Evolutionary conservation across 768 basidiomycete genomes (phyloP).

Genomic region (Phylloporus arenicola): DNA sequence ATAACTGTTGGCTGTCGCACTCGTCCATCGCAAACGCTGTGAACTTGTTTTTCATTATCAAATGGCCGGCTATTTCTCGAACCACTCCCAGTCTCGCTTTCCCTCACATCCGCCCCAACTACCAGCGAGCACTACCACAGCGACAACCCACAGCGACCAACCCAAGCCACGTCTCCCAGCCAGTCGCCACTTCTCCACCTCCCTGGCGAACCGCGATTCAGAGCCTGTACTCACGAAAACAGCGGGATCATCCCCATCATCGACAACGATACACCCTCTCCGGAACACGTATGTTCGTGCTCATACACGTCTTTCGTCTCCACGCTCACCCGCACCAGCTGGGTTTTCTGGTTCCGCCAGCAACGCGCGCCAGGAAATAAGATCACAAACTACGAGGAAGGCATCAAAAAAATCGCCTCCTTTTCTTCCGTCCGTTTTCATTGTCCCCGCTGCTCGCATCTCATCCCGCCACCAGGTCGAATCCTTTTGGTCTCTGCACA

Average conservation of each 20-base stretch:
- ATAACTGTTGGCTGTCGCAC: slow-evolving; percentile 11
- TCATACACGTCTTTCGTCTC: slow-evolving; percentile 12
- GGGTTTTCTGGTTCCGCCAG: slow-evolving; percentile 91
- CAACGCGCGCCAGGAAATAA: slow-evolving; percentile 88
- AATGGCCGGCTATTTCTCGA: slow-evolving; percentile 79
- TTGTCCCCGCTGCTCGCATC: background rate
- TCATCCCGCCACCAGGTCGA: slow-evolving; percentile 57
- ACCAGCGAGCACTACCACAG: background rate
- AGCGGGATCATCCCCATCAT: slow-evolving; percentile 17
- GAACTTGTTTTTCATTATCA: slow-evolving; percentile 23
- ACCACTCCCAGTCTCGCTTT: slow-evolving; percentile 72
- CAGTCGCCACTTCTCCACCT: slow-evolving; percentile 74
- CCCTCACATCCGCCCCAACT: slow-evolving; percentile 43
- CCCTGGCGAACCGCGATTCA: slow-evolving; percentile 37
- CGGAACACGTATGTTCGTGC: slow-evolving; percentile 78
- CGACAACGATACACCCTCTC: slow-evolving; percentile 59
- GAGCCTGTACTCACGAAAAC: slow-evolving; percentile 39
- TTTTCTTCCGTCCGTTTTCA: slow-evolving; percentile 69
- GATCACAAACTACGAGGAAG: slow-evolving; percentile 87
- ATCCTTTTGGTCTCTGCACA: slow-evolving; percentile 93
- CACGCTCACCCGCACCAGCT: slow-evolving; percentile 42
- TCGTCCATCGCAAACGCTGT: slow-evolving; percentile 9
- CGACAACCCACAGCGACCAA: slow-evolving; percentile 12
- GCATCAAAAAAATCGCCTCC: slow-evolving; percentile 86
- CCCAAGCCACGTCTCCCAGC: slow-evolving; percentile 46